Base-by-base conservation (phyloP, 305 asterid genomes). In the Coffea humblotiana region DNA sequence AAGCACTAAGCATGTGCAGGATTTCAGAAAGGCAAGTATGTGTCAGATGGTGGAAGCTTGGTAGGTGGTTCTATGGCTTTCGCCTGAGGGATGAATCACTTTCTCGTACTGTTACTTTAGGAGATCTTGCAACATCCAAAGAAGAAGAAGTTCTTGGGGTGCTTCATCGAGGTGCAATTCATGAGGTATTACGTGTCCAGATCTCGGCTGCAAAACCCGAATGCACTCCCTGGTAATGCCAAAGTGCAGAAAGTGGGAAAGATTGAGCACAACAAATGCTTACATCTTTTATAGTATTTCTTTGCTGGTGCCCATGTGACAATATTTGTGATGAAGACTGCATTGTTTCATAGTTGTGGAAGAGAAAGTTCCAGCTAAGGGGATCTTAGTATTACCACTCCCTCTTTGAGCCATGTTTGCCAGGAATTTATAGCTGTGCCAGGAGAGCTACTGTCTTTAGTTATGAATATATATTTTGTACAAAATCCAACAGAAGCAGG, bases 1-100 rank as follows among this genome's bases (percentile, higher is more conserved):
- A 93, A 85, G 93, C 90, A 61, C 85, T 93, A 8, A 74, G 78
- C 21, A 83, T 54, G 71, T 67, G 81, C 87, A 78, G 78, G 69
- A 88, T 95, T 52, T 86, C 90, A 19, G 89, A 90, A 71, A 88
- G 99, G 86, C 83, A 86, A 79, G 94, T 93, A 63, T 82, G 93
- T 29, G 93, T 95, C 78, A 93, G 87, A 63, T 92, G 98, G 98
- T 93, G 97, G 99, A 93, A 93, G 87, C 91, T 93, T 0, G 97
- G 98, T 23, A 85, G 97, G 75, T 92, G 97, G 97, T 87, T 87
- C 72, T 83, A 85, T 73, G 97, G 99, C 58, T 92, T 89, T 47
- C 94, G 97, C 54, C 78, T 90, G 32, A 78, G 91, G 27, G 97
- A 93, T 51, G 97, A 92, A 70, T 83, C 82, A 72, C 89, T 83